Evolutionary conservation across 2,329 filamentous ascomycete species (phyloP).

Genomic region (Fusarium tricinctum): DNA sequence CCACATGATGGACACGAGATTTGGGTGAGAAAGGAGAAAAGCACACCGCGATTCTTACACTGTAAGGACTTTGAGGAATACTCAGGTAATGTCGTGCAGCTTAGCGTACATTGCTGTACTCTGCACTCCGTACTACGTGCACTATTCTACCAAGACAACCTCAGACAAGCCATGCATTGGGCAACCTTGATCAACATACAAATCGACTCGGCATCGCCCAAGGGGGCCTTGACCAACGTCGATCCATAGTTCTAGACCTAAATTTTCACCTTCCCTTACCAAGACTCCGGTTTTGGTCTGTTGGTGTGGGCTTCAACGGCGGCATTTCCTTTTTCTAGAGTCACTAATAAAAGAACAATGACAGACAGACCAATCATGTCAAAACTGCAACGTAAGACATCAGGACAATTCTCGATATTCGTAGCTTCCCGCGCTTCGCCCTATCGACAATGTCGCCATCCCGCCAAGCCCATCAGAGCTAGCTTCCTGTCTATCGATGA

Average conservation of each 20-base stretch:
- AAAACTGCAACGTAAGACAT: constrained; percentile 18
- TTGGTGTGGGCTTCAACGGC: constrained; percentile 29
- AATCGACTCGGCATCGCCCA: constrained; percentile 11
- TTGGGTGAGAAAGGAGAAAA: background rate
- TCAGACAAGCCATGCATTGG: constrained; percentile 16
- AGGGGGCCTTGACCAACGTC: constrained; percentile 17
- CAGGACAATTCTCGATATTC: constrained; percentile 21
- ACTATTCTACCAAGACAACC: no score
- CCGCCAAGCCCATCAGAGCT: constrained; percentile 35
- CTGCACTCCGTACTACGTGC: no score
- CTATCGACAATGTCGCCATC: constrained; percentile 42
- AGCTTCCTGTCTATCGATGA: constrained; percentile 37
- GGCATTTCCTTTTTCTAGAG: background rate
- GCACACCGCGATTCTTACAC: background rate
- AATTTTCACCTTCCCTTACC: constrained; percentile 9
- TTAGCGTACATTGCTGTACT: no score
- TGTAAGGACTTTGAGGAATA: background rate
- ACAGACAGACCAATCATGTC: constrained; percentile 18
- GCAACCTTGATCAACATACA: constrained; percentile 16
- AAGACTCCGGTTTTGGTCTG: constrained; percentile 19
- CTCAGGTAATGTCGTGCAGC: background rate
- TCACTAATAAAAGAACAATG: constrained; percentile 13
- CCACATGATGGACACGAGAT: constrained; percentile 14
- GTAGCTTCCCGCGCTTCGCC: constrained; percentile 41
- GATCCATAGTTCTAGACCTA: constrained; percentile 45